Evolutionary conservation across 345 rosid genomes (phyloP).

Genomic region (Rhizophora apiculata): DNA sequence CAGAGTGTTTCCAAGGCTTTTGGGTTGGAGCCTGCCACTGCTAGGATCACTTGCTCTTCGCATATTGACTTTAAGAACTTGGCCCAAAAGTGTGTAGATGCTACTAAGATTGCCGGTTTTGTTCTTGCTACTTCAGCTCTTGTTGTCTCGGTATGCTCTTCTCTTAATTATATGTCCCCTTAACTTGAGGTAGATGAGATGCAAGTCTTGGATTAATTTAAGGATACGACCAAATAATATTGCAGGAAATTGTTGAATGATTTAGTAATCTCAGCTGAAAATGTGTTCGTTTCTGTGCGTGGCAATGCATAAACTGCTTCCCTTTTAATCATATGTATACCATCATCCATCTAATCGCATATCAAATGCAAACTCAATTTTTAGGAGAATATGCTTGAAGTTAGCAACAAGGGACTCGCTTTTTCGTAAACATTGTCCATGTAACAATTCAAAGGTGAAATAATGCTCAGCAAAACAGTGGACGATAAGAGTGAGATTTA

Average conservation of each 20-base stretch:
- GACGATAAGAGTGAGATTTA: background rate
- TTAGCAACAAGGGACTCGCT: background rate
- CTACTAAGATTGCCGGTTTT: constrained; percentile 73
- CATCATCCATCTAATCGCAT: too few species aligned
- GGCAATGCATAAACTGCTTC: background rate
- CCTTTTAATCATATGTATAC: background rate
- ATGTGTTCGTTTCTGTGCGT: too few species aligned
- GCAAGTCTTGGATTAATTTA: too few species aligned
- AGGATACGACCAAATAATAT: too few species aligned
- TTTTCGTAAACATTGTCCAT: background rate
- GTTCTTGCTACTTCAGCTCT: constrained; percentile 96
- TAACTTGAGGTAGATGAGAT: too few species aligned
- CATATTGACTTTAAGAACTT: constrained; percentile 67
- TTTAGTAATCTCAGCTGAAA: too few species aligned
- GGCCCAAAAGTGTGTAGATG: constrained; percentile 66
- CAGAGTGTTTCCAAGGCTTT: constrained; percentile 53
- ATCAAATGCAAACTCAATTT: too few species aligned
- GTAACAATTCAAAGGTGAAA: background rate
- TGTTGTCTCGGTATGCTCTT: constrained; percentile 65
- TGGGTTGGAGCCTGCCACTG: constrained; percentile 46
- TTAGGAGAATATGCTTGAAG: background rate
- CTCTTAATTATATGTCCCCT: background rate
- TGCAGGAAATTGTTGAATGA: too few species aligned
- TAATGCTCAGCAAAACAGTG: background rate
- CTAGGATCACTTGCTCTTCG: constrained; percentile 72